Evolutionary conservation across 1,139 yeast genomes (phyloP).

Genomic region (Nakaseomyces delphensis): DNA sequence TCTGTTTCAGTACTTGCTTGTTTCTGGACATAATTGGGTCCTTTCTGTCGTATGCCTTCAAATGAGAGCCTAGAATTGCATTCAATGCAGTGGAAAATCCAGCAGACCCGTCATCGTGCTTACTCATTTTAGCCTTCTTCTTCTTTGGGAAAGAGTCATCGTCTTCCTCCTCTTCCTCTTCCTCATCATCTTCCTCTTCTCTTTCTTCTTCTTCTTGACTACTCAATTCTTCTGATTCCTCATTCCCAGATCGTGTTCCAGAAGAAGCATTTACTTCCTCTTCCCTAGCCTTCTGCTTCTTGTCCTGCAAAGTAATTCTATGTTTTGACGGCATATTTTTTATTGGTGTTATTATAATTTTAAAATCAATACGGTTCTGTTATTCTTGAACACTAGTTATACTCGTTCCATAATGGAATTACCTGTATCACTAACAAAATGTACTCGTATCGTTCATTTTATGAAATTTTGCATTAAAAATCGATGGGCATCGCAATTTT

Average conservation of each 20-base stretch:
- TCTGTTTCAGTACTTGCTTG: constrained; percentile 53
- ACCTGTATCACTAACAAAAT: too few relatives aligned
- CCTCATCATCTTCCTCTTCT: constrained; percentile 26
- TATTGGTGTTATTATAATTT: background rate
- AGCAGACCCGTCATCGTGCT: constrained; percentile 57
- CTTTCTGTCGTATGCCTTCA: constrained; percentile 78
- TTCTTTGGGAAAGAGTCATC: constrained; percentile 41
- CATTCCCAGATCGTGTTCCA: constrained; percentile 13
- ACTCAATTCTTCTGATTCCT: constrained; percentile 11
- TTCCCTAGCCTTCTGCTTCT: background rate
- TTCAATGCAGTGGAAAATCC: constrained; percentile 74
- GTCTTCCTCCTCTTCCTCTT: constrained; percentile 29
- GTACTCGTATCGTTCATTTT: too few relatives aligned
- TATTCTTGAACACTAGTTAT: too few relatives aligned
- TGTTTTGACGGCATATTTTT: background rate
- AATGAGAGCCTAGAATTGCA: constrained; percentile 75
- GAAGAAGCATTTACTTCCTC: constrained; percentile 7
- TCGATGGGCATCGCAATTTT: constrained; percentile 7
- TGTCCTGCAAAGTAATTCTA: background rate
- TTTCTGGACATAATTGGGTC: constrained; percentile 89
- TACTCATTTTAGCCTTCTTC: constrained; percentile 46
- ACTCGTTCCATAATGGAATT: too few relatives aligned
- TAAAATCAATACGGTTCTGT: too few relatives aligned
- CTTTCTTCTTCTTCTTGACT: constrained; percentile 14
- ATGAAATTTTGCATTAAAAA: background rate